Base-by-base conservation (phyloP, 345 rosid genomes). In the Geranium brycei region DNA sequence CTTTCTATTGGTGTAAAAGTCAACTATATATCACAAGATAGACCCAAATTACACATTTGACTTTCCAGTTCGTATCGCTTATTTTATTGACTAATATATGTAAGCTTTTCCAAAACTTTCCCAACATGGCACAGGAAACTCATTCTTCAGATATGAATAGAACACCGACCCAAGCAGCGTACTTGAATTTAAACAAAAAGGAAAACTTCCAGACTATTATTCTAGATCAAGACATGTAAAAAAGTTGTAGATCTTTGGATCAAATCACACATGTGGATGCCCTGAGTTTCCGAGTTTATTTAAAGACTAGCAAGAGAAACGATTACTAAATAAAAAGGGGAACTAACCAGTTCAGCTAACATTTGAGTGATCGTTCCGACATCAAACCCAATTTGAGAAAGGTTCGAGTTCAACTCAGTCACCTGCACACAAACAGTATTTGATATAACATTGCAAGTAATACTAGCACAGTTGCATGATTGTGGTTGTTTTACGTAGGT, bases 341-440 rank as follows among this genome's bases (percentile, higher is more conserved):
- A 67, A 73, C 95, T 91, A 68, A 87, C 98, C 80, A 91, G 61
- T 58, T 91, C 95, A 13, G 87, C 75, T 57, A 91, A 82, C 91
- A 91, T 82, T 74, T 83, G 79, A 59, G 78, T 78, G 72, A 91
- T 76, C 51, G 68, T 66, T 62, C 84, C 87, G 61, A 85, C 81
- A 73, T 85, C 87, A 64, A 73, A 86, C 19, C 95, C 96, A 66
- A 91, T 89, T 71, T 80, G 83, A 38, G 93, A 84, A 76, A 91
- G 84, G 71, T 78, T 85, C 58, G 89, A 78, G 63, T 71, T 84
- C 89, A 89, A 76, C 15, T 80, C 85, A 60, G 73, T 77, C 47
- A 89, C 96, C 96, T 85, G 83, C 76, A 67, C 70, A 35, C 59
- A 74, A 58, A 47, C 11, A 13, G 13, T 8, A 47, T 13, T 3